Evolutionary conservation across 495 filamentous ascomycete species (phyloP), one percentile per base, ranked within the genome.

Genomic region (Penicillium mononematosum): DNA sequence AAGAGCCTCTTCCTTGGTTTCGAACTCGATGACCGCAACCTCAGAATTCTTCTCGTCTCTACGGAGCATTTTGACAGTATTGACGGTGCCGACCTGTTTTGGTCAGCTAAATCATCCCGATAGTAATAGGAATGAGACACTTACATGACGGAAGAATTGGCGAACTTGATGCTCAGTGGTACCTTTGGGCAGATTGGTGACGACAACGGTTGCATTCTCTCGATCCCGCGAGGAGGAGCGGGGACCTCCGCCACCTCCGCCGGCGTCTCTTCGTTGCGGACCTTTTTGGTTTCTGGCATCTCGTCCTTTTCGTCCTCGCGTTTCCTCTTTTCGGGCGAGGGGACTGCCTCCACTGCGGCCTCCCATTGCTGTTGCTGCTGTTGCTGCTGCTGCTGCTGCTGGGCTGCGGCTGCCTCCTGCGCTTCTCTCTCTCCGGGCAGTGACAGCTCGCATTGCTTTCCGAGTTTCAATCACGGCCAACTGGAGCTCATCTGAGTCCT

Each of bases 71-170:
- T 85, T 86, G 27, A 96, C 70, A 53, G 82, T 84, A 61, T 92
- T 92, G 65, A 96, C 87, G 19, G 85, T 84, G 12, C 92, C 92
- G 61, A 89, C 91, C 66, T 85, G 56, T 51, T 56, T 5, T 6
- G 59, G 55, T 72, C 51, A 70, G 72, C 25, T 58, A 39, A 56
- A 3, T 48, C 11, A 8, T 47, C 10, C 3, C 12, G 4, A 41
- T 51, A 14, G 9, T 32, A 12, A 11, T 29, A 24, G 52, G 42
- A 20, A 14, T 34, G 2, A 31, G 44, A 24, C 25, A 74, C 79
- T 76, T 66, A 84, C 82, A 68, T 92, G 90, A 66, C 87, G 83
- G 73, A 98, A 98, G 67, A 93, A 98, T 71, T 94, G 86, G 39
- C 88, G 85, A 12, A 97, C 72, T 59, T 84, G 85, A 29, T 81